Base-by-base conservation (phyloP, 257 asterid genomes). In the Linaria vulgaris region DNA sequence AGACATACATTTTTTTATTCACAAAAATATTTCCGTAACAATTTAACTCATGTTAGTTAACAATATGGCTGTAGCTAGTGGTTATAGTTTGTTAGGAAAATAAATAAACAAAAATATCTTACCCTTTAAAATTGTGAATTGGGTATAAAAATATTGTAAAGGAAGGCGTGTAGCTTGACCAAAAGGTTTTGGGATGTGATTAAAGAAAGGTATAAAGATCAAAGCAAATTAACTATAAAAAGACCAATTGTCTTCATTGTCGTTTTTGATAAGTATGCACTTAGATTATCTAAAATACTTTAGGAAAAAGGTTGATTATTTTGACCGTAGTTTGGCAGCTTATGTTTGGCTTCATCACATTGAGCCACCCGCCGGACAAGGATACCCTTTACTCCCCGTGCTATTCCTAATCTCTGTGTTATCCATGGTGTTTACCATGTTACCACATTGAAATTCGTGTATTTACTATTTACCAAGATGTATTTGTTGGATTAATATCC, bases 361-460 rank as follows among this genome's bases (percentile, higher is more conserved):
- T 64, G 96, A 83, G 92, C 92, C 95, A 78, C 88, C 73, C 84
- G 72, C 83, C 54, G 37, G 52, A 57, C 67, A 67, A 58, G 44
- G 31, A 71, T 73, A 46, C 70, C 53, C 80, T 70, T 59, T 67
- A 57, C 47, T 45, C 55, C 63, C 69, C 68, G 68, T 52, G 80
- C 77, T 61, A 54, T 47, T 61, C 76, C 67, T 64, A 34, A 47
- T 58, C 63, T 56, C 25, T 59, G n/a, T n/a, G n/a, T n/a, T n/a
- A n/a, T n/a, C n/a, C n/a, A n/a, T n/a, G n/a, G n/a, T n/a, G n/a
- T n/a, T n/a, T n/a, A n/a, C n/a, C n/a, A n/a, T n/a, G n/a, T n/a
- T n/a, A n/a, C n/a, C n/a, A n/a, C n/a, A n/a, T n/a, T n/a, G n/a
- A n/a, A n/a, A n/a, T n/a, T n/a, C n/a, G n/a, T n/a, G n/a, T n/a